Base-by-base conservation (phyloP, 225 moss, liverwort and hornwort genomes). In the Physcomitrium patens region DNA sequence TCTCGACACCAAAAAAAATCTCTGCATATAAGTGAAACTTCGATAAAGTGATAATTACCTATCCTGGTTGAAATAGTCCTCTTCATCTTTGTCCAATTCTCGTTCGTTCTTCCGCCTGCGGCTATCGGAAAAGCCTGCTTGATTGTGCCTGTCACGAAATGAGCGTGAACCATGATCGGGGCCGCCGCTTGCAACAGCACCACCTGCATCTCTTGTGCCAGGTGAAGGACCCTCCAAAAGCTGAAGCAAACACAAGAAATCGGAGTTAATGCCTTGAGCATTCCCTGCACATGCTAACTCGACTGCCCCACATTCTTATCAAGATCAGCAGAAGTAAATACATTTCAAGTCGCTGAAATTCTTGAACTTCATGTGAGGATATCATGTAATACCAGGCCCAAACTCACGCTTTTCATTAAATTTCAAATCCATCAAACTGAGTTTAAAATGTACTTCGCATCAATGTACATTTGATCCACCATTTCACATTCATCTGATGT, bases 11-110 rank as follows among this genome's bases (percentile, higher is more conserved):
- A 49, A 41, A 43, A 65, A 43, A 51, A 45, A 53, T 42, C 52
- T n/a, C 46, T 10, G 57, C 37, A 61, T 66, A 46, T 11, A 22
- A 68, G 79, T 55, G 23, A 81, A 78, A 58, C 37, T 71, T 67
- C 44, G 64, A 71, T 43, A 66, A 65, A 27, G 48, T 22, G 42
- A 59, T 52, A 47, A 42, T 55, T 37, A 94, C 96, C 96, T 94
- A 68, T 96, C 96, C 81, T 94, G 92, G 23, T 92, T 92, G 79
- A 99, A 99, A 76, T 99, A 99, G 65, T 99, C 95, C 65, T 99
- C 99, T 79, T 99, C 99, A 76, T 99, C 99, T 81, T 95, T 99
- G 81, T 99, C 99, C 67, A 92, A 72, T 19, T 93, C 95, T 77
- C 99, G 87, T 57, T 99, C 99, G 78, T 99, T 95, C 84, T 86